Conservation (phyloP, 2,329 filamentous ascomycete genomes). For the Talaromyces islandicus region DNA sequence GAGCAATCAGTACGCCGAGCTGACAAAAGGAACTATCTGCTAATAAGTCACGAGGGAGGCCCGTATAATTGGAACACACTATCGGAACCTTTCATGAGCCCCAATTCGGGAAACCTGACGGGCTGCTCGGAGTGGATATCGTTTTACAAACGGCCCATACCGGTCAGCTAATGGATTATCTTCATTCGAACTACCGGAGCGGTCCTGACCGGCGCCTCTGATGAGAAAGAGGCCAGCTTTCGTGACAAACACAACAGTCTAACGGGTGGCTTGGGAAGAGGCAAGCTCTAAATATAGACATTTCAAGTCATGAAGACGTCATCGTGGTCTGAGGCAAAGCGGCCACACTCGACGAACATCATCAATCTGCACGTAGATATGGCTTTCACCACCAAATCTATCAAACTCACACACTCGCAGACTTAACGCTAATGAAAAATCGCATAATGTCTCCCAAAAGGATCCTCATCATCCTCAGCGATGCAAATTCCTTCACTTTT, state of each 20-base stretch:
- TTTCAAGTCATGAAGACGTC: conserved; percentile 1
- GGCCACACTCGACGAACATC: background rate
- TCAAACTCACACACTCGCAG: background rate
- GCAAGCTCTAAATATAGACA: background rate
- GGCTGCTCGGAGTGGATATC: background rate
- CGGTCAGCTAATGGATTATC: background rate
- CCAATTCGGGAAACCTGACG: background rate
- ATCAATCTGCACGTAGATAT: background rate
- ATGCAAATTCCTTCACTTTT: conserved; percentile 34
- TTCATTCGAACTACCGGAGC: background rate
- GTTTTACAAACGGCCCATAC: background rate
- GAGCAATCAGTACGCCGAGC: background rate
- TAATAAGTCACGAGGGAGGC: background rate
- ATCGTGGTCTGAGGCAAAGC: background rate
- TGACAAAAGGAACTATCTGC: background rate
- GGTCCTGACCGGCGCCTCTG: background rate
- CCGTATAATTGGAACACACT: background rate
- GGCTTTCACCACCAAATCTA: background rate
- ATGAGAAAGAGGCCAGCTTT: background rate
- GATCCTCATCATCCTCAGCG: conserved; percentile 41
- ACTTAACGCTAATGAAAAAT: background rate
- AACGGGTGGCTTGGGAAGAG: background rate
- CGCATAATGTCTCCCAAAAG: conserved; percentile 27
- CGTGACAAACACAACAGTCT: background rate
- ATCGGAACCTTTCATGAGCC: background rate